These are phyloP conservation scores for Firmiana major DNA, from an alignment of 345 rosid species.

Conservation along the genomic window DNA sequence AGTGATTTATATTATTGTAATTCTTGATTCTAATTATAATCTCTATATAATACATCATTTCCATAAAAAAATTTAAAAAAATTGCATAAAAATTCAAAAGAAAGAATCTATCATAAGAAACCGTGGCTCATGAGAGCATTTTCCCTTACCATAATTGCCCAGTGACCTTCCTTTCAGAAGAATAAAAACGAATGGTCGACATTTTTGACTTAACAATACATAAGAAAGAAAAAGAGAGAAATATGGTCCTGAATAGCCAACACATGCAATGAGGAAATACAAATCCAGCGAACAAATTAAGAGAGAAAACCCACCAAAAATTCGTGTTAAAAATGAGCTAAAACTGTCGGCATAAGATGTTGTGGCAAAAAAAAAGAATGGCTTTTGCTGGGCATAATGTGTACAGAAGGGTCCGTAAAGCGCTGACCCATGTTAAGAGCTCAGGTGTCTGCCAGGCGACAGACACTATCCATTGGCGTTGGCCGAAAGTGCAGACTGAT, in stretches of 20 bases:
- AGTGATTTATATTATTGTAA: no score
- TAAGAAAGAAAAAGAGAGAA: neutral
- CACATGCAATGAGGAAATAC: neutral
- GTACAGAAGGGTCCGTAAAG: neutral
- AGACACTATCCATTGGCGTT: neutral
- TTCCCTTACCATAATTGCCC: neutral
- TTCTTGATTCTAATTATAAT: no score
- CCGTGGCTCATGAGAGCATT: neutral
- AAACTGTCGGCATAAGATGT: conserved; percentile 16
- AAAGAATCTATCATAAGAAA: neutral
- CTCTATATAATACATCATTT: no score
- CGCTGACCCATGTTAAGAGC: neutral
- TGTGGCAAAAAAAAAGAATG: neutral
- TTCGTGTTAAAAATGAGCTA: neutral
- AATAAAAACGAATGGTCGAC: conserved; percentile 4
- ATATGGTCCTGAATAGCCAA: neutral
- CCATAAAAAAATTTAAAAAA: neutral
- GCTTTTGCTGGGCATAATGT: neutral
- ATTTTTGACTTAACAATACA: conserved; percentile 3
- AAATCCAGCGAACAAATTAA: neutral
- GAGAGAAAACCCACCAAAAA: neutral
- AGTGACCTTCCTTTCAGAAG: neutral
- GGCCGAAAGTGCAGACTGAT: neutral
- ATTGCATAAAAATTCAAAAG: neutral
- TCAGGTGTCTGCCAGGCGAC: neutral